Evolutionary conservation across 2,329 filamentous ascomycete genomes (phyloP), one percentile per base, ranked within the genome.

Genomic region (Arthrobotrys megalospora): DNA sequence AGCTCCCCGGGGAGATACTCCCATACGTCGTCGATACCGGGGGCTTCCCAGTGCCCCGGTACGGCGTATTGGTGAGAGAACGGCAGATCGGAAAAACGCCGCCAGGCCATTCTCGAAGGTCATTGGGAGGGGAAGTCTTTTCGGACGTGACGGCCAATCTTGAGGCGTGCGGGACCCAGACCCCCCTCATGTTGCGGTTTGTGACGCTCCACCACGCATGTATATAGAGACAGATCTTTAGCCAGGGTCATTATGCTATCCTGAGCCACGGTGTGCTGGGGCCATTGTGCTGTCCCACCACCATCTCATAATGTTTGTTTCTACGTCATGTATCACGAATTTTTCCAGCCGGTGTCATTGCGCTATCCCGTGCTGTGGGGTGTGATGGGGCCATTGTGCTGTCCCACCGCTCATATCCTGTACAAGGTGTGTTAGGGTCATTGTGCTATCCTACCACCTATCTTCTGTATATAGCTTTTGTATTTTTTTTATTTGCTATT

Each of bases 11-110:
- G 48, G 55, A n/a, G 67, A 71, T 24, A 45, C 55, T 34, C 67
- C 55, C 16, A 53, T 50, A 45, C 67, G 41, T 64, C 67, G 67
- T 48, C 41, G 48, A 63, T 71, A 71, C 55, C 53, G 45, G 67
- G 41, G 53, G 21, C 67, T 63, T 47, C 55, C 43, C 28, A 14
- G 55, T 38, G 55, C 50, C 45, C 21, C 55, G 11, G 45, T 52
- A 45, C 34, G 55, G 43, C 67, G 45, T 63, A 21, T 43, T 63
- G 67, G 67, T 52, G 67, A 55, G 45, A 12, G 47, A 53, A 60
- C 62, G 45, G 55, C 55, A 70, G 24, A 28, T 7, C 24, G 24
- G 32, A 62, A 58, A 24, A 34, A 38, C 43, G 62, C 62, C 45
- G 14, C n/a, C 1, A 21, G 62, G 32, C 36, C 55, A 16, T 28